These are phyloP conservation scores for Botrytis byssoidea DNA, from an alignment of 2,329 filamentous ascomycete genomes.

Conservation along the genomic window DNA sequence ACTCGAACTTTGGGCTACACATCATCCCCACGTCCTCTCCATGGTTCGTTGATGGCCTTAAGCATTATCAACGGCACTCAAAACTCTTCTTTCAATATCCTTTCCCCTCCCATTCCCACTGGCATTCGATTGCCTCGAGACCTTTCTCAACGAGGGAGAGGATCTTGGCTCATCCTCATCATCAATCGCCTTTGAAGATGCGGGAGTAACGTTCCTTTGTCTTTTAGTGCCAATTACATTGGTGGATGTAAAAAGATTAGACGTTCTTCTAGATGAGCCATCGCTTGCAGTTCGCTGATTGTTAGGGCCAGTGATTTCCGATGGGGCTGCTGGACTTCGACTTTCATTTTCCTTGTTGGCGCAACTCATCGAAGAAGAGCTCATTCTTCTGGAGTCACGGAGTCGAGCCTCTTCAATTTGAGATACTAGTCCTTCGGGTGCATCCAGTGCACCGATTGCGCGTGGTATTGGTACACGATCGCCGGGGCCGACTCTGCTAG, in stretches of 20 bases:
- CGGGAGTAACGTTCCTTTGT: constrained; percentile 48
- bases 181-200: constrained; percentile 47
- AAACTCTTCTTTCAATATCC: constrained; percentile 26
- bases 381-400: constrained; percentile 10
- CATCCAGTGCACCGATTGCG: not conserved
- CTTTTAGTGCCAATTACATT: constrained; percentile 43
- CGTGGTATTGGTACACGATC: constrained; percentile 10
- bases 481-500: not conserved
- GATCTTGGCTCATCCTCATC: constrained; percentile 46
- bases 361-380: constrained; percentile 9
- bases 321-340: not conserved
- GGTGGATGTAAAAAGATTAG: constrained; percentile 28
- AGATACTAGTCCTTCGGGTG: constrained; percentile 2
- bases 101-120: constrained; percentile 15
- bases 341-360: constrained; percentile 14
- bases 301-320: not conserved
- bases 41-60: constrained; percentile 1
- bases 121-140: constrained; percentile 28
- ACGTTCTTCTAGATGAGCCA: constrained; percentile 25
- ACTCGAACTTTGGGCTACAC: not conserved
- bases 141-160: constrained; percentile 31
- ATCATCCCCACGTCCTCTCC: too few species aligned
- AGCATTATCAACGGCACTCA: constrained; percentile 34
- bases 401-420: constrained; percentile 9
- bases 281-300: constrained; percentile 2